Evolutionary conservation across 1,139 yeast species (phyloP).

Genomic region (Saccharomycopsis phalli): DNA sequence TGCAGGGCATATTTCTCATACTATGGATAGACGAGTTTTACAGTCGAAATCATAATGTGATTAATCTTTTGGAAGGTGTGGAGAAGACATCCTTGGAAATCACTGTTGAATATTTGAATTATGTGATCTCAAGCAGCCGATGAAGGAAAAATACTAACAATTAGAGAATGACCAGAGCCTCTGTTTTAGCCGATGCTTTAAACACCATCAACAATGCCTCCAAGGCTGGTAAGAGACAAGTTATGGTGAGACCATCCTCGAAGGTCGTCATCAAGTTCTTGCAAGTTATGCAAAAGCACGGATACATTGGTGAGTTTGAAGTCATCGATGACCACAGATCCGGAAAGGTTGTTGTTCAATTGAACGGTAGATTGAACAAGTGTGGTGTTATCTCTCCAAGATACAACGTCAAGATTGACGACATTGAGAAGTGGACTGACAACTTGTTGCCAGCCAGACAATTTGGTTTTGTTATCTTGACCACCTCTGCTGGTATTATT

Average conservation of each 20-base stretch:
- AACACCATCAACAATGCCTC: constrained; percentile 98
- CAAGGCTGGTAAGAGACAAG: constrained; percentile 99
- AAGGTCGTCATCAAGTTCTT: constrained; percentile 96
- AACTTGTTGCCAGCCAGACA: constrained; percentile 98
- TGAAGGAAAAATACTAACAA: neutral
- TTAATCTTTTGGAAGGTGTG: too few relatives aligned
- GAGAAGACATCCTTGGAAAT: too few relatives aligned
- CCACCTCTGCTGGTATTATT: constrained; percentile 99
- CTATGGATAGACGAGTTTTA: too few relatives aligned
- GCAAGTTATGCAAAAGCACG: constrained; percentile 97
- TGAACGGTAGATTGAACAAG: constrained; percentile 97
- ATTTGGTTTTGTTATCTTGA: constrained; percentile 92
- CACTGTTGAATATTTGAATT: too few relatives aligned
- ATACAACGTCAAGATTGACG: constrained; percentile 89
- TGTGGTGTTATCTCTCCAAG: constrained; percentile 98
- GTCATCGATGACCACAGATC: constrained; percentile 99
- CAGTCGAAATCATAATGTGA: too few relatives aligned
- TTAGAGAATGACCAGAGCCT: constrained; percentile 84
- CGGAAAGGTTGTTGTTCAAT: constrained; percentile 93
- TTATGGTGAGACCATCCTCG: constrained; percentile 96
- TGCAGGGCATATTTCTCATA: too few relatives aligned
- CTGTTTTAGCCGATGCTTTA: constrained; percentile 98
- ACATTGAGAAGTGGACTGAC: constrained; percentile 96
- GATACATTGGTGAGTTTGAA: constrained; percentile 99
- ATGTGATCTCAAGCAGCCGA: too few relatives aligned